Base-by-base conservation (phyloP, 139 green algal genomes). In the Eudorina sp. region DNA sequence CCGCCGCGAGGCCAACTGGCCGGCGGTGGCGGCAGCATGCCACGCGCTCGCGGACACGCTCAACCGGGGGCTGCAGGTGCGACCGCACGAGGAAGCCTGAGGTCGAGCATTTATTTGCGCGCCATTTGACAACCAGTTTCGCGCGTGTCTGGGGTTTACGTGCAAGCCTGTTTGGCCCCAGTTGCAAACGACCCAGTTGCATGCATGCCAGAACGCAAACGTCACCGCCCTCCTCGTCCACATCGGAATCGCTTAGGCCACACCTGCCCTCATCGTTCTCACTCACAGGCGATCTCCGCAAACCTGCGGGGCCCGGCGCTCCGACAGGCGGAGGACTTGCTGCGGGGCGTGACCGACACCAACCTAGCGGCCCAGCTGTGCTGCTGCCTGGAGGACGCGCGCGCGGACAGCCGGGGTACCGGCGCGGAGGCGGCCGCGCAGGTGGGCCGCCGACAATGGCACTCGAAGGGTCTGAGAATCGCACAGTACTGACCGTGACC, bases 351-450 rank as follows among this genome's bases (percentile, higher is more conserved):
- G 0, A 41, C 88, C 13, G 78, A 89, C 18, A 90, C 90, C 4
- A 41, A 45, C 23, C 86, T 94, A n/a, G 46, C 91, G 1, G 69
- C 77, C 3, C 77, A 84, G 79, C 88, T 96, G 29, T 95, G 93
- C 83, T 45, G 62, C 19, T 89, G 88, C 34, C 76, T 96, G 46
- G 92, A 95, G 53, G 89, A 91, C 73, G 89, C 90, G 18, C 78
- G 92, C 23, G 80, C 18, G 11, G 90, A 88, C 64, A 40, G 51
- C 5, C 75, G 64, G 16, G 74, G 62, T 25, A 36, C 38, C 36
- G 89, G 85, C 31, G 80, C 72, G 13, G 77, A 76, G 41, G 85
- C 43, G 21, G 90, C 58, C 40, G 70, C 85, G 38, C 53, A 75
- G 77, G 77, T 84, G 53, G 13, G 75, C 40, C 2, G 69, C 40